Evolutionary conservation across 2,329 filamentous ascomycete genomes (phyloP), one percentile per base, ranked within the genome.

Genomic region (Xylariaceae sp.): DNA sequence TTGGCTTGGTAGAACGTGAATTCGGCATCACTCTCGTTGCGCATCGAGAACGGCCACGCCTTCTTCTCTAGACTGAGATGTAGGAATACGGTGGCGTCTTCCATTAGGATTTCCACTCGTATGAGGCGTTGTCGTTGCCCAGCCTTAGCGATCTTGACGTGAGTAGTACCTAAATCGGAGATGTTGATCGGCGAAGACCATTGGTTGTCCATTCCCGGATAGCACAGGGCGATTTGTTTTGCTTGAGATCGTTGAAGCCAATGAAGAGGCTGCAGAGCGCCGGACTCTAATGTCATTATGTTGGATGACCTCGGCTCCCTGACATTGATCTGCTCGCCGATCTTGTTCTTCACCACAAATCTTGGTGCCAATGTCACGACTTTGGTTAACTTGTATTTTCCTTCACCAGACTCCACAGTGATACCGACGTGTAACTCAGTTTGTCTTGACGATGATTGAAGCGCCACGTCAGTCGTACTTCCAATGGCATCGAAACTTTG

Each of bases 161-260:
- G 89, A 1, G 89, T 85, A 12, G 86, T 94, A 17, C 93, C 93
- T 35, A 97, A 77, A 60, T 97, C 93, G 0, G 91, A 91, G 59
- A 98, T 96, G 62, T 95, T 95, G 74, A 98, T 96, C 0, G 93
- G 91, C 11, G 93, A 93, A 0, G 92, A 95, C 93, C 93, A 98
- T 56, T 93, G 89, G 61, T 95, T 96, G 68, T 95, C 94, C 37
- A 96, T 81, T 0, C 92, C 93, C 1, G 91, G 88, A 64, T 94
- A 95, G 66, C 91, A 95, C 6, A 98, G 73, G 52, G 89, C 95
- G 5, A 98, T 72, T 64, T 98, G 93, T 63, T 97, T 96, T 35
- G 86, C 81, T 1, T 80, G 76, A 11, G 82, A 83, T 65, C 89
- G 87, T 55, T 92, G 88, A 60, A 98, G 75, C 71, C 94, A 97